Conservation (phyloP, 78 protist genomes). For the Blattamonas nauphoetae region DNA sequence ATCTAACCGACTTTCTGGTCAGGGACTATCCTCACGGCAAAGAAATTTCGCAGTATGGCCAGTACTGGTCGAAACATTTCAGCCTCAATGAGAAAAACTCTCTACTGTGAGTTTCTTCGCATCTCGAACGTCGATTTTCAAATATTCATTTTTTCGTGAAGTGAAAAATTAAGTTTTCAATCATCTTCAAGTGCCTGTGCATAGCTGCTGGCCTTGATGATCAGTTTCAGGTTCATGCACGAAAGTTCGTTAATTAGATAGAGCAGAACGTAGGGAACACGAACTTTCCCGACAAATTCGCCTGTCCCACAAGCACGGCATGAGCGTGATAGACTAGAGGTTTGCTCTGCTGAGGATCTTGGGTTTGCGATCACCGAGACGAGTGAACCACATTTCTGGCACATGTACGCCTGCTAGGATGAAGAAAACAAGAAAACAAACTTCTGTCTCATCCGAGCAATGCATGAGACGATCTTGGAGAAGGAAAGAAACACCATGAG, state of each 20-base stretch:
- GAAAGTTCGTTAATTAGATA: constrained; percentile 74
- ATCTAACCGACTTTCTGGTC: too few species aligned
- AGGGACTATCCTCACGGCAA: too few species aligned
- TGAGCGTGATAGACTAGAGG: background rate
- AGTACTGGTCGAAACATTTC: too few species aligned
- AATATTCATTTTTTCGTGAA: too few species aligned
- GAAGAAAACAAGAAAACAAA: background rate
- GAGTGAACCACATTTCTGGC: constrained; percentile 57
- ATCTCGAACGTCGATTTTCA: too few species aligned
- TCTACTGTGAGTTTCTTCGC: too few species aligned
- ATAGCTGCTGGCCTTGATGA: background rate
- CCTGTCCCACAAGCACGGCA: constrained; percentile 22
- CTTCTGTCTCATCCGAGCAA: constrained; percentile 55
- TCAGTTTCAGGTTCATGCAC: constrained; percentile 59
- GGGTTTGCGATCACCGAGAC: constrained; percentile 25
- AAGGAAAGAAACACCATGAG: constrained; percentile 83
- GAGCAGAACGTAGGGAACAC: constrained; percentile 73
- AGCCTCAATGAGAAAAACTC: too few species aligned
- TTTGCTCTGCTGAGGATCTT: background rate
- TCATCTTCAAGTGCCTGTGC: background rate
- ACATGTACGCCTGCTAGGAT: constrained; percentile 25
- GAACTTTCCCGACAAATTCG: constrained; percentile 7
- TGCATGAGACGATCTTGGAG: constrained; percentile 81
- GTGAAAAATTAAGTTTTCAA: too few species aligned
- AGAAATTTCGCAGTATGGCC: too few species aligned